phyloP scores from a whole-genome alignment of 2,329 filamentous ascomycete species.

The Claviceps purpurea region DNA sequence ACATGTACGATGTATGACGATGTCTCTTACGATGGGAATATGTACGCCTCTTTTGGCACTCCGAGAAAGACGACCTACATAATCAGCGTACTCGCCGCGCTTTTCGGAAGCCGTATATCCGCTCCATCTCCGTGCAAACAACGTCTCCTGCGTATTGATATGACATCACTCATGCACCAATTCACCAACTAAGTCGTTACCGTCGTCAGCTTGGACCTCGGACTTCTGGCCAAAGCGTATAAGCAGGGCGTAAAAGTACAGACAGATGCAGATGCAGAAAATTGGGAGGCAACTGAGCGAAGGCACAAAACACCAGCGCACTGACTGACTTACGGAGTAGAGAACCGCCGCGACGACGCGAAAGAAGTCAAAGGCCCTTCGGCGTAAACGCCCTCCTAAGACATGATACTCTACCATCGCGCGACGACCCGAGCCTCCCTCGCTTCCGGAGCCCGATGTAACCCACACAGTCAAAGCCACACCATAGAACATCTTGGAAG shows the following conservation, averaged over 20 bases:
- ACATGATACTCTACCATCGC: too few species aligned
- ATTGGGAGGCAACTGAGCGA: neutral
- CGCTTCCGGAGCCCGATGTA: too few species aligned
- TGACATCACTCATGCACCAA: constrained; percentile 18
- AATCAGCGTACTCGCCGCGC: constrained; percentile 1
- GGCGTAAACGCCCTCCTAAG: too few species aligned
- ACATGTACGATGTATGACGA: too few species aligned
- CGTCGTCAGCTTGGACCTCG: constrained; percentile 20
- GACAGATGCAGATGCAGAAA: neutral
- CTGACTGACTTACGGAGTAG: neutral
- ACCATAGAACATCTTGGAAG: too few species aligned
- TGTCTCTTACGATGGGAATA: neutral
- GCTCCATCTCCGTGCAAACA: constrained; percentile 16
- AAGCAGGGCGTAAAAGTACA: constrained; percentile 12
- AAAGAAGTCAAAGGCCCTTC: too few species aligned
- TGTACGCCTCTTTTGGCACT: neutral
- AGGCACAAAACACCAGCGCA: neutral
- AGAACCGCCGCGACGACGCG: too few species aligned
- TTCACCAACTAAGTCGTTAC: constrained; percentile 12
- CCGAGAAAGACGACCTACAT: neutral
- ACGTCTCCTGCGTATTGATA: constrained; percentile 14
- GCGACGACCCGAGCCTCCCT: too few species aligned
- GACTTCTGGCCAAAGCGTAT: constrained; percentile 16
- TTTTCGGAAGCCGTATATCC: constrained; percentile 14
- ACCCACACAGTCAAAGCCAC: too few species aligned